Conservation (phyloP, 2,329 filamentous ascomycete genomes). For the Colletotrichum incanum region DNA sequence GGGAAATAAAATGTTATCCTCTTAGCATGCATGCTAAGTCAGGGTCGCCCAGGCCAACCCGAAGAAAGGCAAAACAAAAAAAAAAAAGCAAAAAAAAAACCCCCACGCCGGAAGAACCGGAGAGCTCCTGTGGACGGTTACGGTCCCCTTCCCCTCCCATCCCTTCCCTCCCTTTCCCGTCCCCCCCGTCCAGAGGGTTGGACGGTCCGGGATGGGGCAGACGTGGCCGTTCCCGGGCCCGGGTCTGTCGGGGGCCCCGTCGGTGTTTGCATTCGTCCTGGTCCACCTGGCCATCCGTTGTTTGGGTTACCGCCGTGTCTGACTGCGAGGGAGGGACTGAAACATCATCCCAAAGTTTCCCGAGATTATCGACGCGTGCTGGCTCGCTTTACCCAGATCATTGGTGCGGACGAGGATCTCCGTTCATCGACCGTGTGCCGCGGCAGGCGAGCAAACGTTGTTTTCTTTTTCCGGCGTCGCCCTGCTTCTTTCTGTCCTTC, state of each 20-base stretch:
- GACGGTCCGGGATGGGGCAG: constrained; percentile 28
- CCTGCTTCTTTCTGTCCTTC: not conserved
- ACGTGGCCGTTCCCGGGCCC: constrained; percentile 23
- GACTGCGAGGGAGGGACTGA: constrained; percentile 26
- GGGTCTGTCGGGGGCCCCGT: constrained; percentile 26
- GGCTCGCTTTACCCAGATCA: constrained; percentile 19
- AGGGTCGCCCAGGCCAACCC: constrained; percentile 11
- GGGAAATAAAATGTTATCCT: not conserved
- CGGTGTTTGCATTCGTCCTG: not conserved
- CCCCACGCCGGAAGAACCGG: constrained; percentile 16
- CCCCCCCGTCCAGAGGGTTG: not conserved
- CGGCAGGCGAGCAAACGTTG: not conserved
- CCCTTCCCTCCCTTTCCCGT: not conserved
- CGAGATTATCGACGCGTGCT: constrained; percentile 31
- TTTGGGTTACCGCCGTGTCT: constrained; percentile 36
- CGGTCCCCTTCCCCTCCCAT: not conserved
- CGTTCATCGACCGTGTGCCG: not conserved
- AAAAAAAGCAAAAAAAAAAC: too few relatives aligned
- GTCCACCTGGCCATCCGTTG: constrained; percentile 14
- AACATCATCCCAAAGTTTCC: constrained; percentile 35
- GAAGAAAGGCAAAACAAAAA: not conserved
- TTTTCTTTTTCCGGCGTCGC: not conserved
- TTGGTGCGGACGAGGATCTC: constrained; percentile 10
- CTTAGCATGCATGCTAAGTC: constrained; percentile 20
- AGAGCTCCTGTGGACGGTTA: not conserved